Conservation (phyloP, 1,284 basidiomycete genomes). For the Schizophyllum amplum region DNA sequence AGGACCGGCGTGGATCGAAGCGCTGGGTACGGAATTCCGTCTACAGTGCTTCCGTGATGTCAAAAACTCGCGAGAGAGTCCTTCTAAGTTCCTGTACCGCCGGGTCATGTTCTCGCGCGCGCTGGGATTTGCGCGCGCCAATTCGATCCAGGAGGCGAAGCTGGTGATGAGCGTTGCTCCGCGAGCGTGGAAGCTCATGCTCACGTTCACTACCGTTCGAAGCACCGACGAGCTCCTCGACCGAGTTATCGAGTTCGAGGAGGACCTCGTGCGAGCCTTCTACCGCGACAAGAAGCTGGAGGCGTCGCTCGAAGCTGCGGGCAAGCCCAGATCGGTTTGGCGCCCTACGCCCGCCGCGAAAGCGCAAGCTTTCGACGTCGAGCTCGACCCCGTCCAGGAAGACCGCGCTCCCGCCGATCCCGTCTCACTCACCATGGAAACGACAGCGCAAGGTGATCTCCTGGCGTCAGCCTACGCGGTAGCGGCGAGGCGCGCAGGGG, state of each 20-base stretch:
- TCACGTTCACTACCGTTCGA: neutral
- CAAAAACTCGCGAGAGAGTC: neutral
- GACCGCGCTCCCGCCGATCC: too few relatives aligned
- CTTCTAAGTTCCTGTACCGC: neutral
- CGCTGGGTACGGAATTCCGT: neutral
- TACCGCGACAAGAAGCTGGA: neutral
- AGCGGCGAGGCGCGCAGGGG: constrained; percentile 4
- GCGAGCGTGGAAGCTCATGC: neutral
- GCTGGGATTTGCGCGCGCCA: neutral
- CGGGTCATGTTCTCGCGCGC: neutral
- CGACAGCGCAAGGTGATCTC: neutral
- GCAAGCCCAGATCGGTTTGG: too few relatives aligned
- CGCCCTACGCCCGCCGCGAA: too few relatives aligned
- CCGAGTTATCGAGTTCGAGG: neutral
- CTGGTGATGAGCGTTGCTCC: neutral
- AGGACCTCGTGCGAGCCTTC: neutral
- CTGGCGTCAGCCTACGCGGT: neutral
- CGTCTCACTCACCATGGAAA: too few relatives aligned
- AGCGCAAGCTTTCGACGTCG: too few relatives aligned
- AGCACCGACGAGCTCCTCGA: neutral
- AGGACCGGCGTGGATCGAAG: constrained; percentile 1
- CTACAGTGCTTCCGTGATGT: constrained; percentile 2
- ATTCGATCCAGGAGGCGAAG: neutral
- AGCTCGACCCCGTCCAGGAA: neutral
- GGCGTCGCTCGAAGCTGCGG: too few relatives aligned